phyloP scores from a whole-genome alignment of 2,329 filamentous ascomycete genomes.

The Simplicillium sp. region DNA sequence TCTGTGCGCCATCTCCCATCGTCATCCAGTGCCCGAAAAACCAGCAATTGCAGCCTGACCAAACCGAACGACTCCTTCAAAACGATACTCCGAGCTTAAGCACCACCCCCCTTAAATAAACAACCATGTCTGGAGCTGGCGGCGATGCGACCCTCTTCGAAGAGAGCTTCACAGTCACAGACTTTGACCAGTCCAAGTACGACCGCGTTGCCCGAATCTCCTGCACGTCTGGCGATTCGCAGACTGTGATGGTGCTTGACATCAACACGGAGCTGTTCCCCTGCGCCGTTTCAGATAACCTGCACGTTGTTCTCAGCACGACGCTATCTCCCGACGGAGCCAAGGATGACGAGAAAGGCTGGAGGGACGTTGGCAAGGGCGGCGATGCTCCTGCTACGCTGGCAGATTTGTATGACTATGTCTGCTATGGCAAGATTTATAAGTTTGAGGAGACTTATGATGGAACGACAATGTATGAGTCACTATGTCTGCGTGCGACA shows the following conservation, averaged over 20 bases:
- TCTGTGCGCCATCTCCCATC: not conserved
- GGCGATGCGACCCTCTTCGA: slow-evolving; percentile 91
- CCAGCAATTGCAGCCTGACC: not conserved
- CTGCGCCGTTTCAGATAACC: slow-evolving; percentile 59
- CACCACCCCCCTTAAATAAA: not conserved
- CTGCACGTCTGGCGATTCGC: slow-evolving; percentile 64
- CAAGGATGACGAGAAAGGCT: slow-evolving; percentile 68
- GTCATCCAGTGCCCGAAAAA: not conserved
- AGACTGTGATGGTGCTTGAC: slow-evolving; percentile 75
- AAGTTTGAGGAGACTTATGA: slow-evolving; percentile 74
- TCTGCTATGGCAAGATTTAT: slow-evolving; percentile 83
- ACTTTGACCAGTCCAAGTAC: slow-evolving; percentile 79
- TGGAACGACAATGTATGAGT: slow-evolving; percentile 67
- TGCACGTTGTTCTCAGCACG: slow-evolving; percentile 76
- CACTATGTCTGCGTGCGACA: slow-evolving; percentile 4
- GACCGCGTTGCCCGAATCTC: slow-evolving; percentile 85
- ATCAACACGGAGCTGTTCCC: slow-evolving; percentile 92
- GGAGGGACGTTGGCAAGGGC: slow-evolving; percentile 61
- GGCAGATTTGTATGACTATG: slow-evolving; percentile 79
- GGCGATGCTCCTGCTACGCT: slow-evolving; percentile 47
- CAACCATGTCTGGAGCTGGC: slow-evolving; percentile 38
- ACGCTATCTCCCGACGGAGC: slow-evolving; percentile 79
- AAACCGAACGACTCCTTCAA: not conserved
- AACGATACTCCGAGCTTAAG: too few relatives aligned
- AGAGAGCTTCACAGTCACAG: slow-evolving; percentile 76